Evolutionary conservation across 2,329 filamentous ascomycete genomes (phyloP).

Genomic region (Hymenotorrendiella dingleyae): DNA sequence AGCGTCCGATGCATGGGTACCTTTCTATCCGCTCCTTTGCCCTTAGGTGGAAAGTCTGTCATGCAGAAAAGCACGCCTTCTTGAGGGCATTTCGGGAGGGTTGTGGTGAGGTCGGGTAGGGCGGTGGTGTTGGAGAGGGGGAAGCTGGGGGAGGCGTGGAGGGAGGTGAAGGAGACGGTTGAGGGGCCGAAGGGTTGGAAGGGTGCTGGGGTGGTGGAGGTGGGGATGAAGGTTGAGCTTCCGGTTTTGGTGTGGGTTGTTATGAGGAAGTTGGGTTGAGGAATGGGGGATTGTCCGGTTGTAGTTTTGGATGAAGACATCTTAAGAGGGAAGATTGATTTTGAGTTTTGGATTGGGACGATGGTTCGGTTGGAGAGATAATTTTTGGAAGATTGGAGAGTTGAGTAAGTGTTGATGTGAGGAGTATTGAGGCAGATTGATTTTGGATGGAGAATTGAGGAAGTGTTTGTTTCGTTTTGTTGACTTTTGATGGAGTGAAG

Average conservation of each 20-base stretch:
- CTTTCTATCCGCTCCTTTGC: no score
- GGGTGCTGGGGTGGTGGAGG: slow-evolving; percentile 25
- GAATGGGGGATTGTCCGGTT: slow-evolving; percentile 2
- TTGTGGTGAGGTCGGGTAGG: not conserved
- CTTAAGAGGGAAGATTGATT: not conserved
- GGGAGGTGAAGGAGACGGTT: slow-evolving; percentile 28
- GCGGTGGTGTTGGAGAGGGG: slow-evolving; percentile 28
- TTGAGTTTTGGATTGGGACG: not conserved
- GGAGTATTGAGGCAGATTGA: no score
- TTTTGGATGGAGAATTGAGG: no score
- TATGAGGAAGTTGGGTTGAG: slow-evolving; percentile 26
- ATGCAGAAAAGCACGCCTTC: slow-evolving; percentile 32
- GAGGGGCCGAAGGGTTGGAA: slow-evolving; percentile 32
- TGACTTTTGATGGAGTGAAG: no score
- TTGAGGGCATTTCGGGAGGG: slow-evolving; percentile 32
- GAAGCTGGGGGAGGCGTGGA: slow-evolving; percentile 28
- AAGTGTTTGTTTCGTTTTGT: no score
- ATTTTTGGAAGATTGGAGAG: not conserved
- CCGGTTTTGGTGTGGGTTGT: slow-evolving; percentile 30
- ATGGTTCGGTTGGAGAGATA: not conserved
- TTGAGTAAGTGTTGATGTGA: no score
- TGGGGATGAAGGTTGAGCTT: slow-evolving; percentile 29
- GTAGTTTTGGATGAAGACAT: not conserved
- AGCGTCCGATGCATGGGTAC: slow-evolving; percentile 38
- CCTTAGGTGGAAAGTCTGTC: slow-evolving; percentile 11